Base-by-base conservation (phyloP, 257 asterid genomes). In the Lycium ferocissimum region DNA sequence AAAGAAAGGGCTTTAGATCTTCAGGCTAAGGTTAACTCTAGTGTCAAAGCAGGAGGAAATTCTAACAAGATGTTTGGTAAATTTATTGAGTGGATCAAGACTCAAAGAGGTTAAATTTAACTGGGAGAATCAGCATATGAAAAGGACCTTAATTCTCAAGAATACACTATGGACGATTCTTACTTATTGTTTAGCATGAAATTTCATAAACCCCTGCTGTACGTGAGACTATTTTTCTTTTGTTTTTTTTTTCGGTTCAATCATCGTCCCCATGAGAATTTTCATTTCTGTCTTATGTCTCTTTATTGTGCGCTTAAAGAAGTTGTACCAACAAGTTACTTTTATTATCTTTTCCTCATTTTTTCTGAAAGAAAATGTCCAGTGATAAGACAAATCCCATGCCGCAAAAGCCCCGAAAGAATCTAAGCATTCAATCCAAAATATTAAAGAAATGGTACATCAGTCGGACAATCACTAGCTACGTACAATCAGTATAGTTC, bases 61-160 rank as follows among this genome's bases (percentile, higher is more conserved):
- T 90, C 94, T 0, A 81, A 71, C 3, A 83, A 75, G 79, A 90
- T 92, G 81, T 84, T 93, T 22, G 18, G 33, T 37, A 79, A 80
- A n/a, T 88, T 91, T 7, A 58, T 90, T 6, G 86, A 87, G 12
- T 92, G 94, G 95, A 81, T 93, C 57, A 89, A 88, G 56, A 84
- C 84, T 45, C 82, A 66, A 63, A 85, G 7, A 12, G 45, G 15
- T 76, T 7, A 22, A 51, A 51, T 76, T 13, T 22, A 76, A 51
- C 17, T 51, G 22, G 62, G 40, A 12, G 15, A 75, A 82, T 4
- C 7, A 13, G 14, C 20, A 14, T 56, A 17, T 26, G 83, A 58
- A 15, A 82, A 66, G 43, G 75, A 80, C 26, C 53, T 37, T 69
- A 69, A 69, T 26, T 15, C 78, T 15, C 14, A 69, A 38, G 53